Evolutionary conservation across 129 eudicot species (phyloP), one percentile per base, ranked within the genome.

Genomic region (Flaveria bidentis): DNA sequence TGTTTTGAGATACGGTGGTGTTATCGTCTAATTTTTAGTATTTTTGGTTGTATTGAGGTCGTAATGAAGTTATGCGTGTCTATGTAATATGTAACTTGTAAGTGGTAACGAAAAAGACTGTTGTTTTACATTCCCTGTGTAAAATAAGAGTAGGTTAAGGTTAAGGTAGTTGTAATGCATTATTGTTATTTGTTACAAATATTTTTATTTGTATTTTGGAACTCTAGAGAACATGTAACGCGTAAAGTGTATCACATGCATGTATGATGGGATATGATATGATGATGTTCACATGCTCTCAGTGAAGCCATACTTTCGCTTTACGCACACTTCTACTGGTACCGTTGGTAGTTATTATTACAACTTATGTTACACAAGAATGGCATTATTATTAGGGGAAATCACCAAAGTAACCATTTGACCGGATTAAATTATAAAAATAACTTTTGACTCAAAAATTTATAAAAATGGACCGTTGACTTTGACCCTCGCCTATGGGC

Each of bases 61-160:
- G 82, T 65, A 53, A 55, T 66, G 61, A 56, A 26, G 63, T 33
- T 53, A 57, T 73, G 41, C n/a, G n/a, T 80, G 71, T 57, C 55
- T 73, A 56, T 45, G 75, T 63, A 53, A 66, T 73, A 80, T 80
- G 83, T 80, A 55, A 64, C 60, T 26, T 56, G 82, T 60, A 70
- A 60, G 77, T 47, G 50, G 72, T 73, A 56, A 53, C 46, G 46
- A 65, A n/a, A n/a, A n/a, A n/a, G n/a, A n/a, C n/a, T n/a, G n/a
- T 26, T 57, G 83, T 80, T 42, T 66, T 66, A 66, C 63, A 53
- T 57, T 80, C 20, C 11, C 42, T 73, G 73, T 41, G 28, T 73
- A 80, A 73, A 73, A 80, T 73, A 65, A 73, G 36, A 55, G 42
- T 80, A 73, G 71, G 76, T 66, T 78, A 46, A 78, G 41, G 41